Evolutionary conservation across 495 filamentous ascomycete species (phyloP).

Genomic region (Aeminium ludgeri): DNA sequence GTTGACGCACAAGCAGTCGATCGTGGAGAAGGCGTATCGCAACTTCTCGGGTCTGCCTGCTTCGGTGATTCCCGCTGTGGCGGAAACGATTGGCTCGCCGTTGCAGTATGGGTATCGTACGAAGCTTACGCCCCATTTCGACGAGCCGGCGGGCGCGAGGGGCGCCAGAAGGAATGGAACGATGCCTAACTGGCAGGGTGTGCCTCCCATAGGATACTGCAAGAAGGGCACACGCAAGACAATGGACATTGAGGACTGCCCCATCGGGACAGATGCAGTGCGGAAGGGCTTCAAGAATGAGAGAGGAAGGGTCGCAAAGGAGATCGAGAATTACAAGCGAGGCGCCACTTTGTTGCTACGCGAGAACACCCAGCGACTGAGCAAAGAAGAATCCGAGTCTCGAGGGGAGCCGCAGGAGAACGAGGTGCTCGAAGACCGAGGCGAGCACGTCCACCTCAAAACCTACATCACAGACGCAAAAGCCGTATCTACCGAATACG

Average conservation of each 20-base stretch:
- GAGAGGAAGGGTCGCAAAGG: slow-evolving; percentile 48
- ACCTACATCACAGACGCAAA: slow-evolving; percentile 75
- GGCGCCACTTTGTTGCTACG: slow-evolving; percentile 82
- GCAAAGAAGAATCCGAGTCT: slow-evolving; percentile 27
- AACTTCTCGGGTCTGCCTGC: slow-evolving; percentile 74
- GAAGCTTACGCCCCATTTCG: slow-evolving; percentile 91
- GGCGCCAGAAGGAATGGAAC: slow-evolving; percentile 28
- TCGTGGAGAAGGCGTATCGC: slow-evolving; percentile 80
- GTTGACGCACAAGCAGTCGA: slow-evolving; percentile 61
- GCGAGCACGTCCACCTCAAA: slow-evolving; percentile 53
- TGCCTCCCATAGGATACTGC: slow-evolving; percentile 83
- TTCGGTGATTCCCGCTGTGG: slow-evolving; percentile 56
- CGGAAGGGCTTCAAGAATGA: slow-evolving; percentile 57
- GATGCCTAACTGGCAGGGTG: slow-evolving; percentile 29
- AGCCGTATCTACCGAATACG: slow-evolving; percentile 63
- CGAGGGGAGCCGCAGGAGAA: slow-evolving; percentile 5
- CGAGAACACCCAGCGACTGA: slow-evolving; percentile 59
- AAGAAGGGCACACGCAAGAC: slow-evolving; percentile 53
- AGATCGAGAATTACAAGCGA: slow-evolving; percentile 52
- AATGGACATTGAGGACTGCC: slow-evolving; percentile 93
- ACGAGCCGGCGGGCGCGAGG: slow-evolving; percentile 41
- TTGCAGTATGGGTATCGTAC: slow-evolving; percentile 87
- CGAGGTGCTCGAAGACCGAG: slow-evolving; percentile 22
- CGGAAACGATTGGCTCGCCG: slow-evolving; percentile 75
- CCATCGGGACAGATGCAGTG: slow-evolving; percentile 77